Base-by-base conservation (phyloP, 768 basidiomycete species). In the Amanita molliuscula region DNA sequence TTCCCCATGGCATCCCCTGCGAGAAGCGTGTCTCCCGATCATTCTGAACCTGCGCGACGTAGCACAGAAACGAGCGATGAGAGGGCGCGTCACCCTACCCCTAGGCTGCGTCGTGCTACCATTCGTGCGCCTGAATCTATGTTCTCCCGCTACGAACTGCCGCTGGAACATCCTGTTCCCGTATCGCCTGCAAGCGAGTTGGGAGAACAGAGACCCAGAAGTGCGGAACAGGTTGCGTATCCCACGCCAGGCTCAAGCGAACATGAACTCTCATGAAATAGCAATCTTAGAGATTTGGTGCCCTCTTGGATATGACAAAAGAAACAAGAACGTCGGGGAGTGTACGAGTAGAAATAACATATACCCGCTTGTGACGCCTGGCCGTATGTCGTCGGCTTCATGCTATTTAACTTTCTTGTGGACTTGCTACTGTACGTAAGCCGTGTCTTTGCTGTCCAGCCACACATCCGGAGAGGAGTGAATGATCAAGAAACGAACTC, bases 401-500 rank as follows among this genome's bases (percentile, higher is more conserved):
- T 29, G 25, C 18, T 42, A 41, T 43, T 28, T 49, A 41, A 29
- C 10, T 33, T 31, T 25, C 29, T 13, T 20, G 15, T 36, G 44
- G 7, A 10, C 29, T 29, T 45, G 16, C n/a, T 18, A 25, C 13
- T 34, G 13, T 47, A 18, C 23, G 15, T 36, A 36, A 42, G 21
- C 18, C 16, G 25, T n/a, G n/a, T 10, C 6, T 4, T n/a, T 46
- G 6, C 21, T 28, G 6, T 16, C 13, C 15, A 16, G 16, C 6
- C 18, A 42, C 31, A 21, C 9, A 28, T 3, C 16, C n/a, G 9
- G 47, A 20, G 18, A 9, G 20, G 28, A 31, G 31, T 31, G 31
- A 31, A 80, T 84, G 75, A 84, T 89, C 71, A 88, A 79, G 70
- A 85, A 79, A 66, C 82, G 87, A 31, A 73, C 67, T 45, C 78